Percentiles rank a stretch among this genome's conserved stretches.
Conservation (phyloP, 805 yeast genomes). For the Pichia gijzeniarum region DNA sequence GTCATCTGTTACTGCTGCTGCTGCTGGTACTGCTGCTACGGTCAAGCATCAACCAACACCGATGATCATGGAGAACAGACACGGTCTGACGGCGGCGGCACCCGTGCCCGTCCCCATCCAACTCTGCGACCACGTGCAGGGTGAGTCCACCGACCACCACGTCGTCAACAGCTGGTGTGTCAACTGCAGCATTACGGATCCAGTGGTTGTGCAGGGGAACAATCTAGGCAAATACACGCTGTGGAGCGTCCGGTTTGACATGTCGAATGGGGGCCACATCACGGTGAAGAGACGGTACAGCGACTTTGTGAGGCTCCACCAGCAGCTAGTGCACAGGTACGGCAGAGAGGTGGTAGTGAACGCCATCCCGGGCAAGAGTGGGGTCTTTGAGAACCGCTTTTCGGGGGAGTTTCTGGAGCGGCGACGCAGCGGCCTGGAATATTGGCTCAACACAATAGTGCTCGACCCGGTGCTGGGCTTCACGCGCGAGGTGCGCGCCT, state of each 20-base stretch:
- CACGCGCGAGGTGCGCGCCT: background rate
- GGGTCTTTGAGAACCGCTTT: conserved; percentile 23
- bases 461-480: conserved; percentile 36
- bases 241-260: conserved; percentile 26
- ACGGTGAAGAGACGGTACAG: conserved; percentile 54
- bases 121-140: conserved; percentile 27
- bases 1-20: no score
- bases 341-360: conserved; percentile 39
- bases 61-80: background rate
- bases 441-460: conserved; percentile 49
- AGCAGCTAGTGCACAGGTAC: conserved; percentile 30
- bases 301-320: conserved; percentile 50
- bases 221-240: conserved; percentile 25
- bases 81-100: no score
- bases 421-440: conserved; percentile 52
- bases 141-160: no score
- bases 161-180: conserved; percentile 23
- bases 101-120: conserved; percentile 26
- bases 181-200: conserved; percentile 28
- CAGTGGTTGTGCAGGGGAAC: conserved; percentile 25
- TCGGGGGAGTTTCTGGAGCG: conserved; percentile 41
- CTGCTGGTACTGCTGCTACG: no score
- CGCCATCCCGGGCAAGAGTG: conserved; percentile 44
- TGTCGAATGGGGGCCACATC: conserved; percentile 33
- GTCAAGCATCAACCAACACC: no score